These are phyloP conservation scores for Pyrenopolyporus hunteri DNA, from an alignment of 495 filamentous ascomycete genomes.

Conservation along the genomic window DNA sequence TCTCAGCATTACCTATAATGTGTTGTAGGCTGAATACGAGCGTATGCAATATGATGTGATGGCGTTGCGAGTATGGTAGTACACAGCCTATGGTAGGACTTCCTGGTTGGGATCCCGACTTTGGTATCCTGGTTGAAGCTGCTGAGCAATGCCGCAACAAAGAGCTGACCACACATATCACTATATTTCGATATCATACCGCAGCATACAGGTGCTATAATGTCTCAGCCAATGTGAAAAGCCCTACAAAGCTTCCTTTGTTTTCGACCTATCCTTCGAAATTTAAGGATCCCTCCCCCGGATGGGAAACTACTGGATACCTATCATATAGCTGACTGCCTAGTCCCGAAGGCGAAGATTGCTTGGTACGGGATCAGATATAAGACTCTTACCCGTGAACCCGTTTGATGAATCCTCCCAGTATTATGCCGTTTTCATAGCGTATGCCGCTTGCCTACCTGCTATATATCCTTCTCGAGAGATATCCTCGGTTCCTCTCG, in stretches of 20 bases:
- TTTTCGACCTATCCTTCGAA: neutral
- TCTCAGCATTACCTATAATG: neutral
- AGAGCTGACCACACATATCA: neutral
- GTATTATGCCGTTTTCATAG: too few relatives aligned
- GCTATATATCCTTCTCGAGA: too few relatives aligned
- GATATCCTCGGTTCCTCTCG: too few relatives aligned
- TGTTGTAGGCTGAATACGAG: conserved; percentile 2
- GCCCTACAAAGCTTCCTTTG: neutral
- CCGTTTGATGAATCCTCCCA: too few relatives aligned
- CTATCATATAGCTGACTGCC: conserved; percentile 1
- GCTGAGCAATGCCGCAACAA: conserved; percentile 12
- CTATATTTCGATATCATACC: conserved; percentile 14
- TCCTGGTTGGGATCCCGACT: neutral
- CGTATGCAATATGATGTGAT: conserved; percentile 12
- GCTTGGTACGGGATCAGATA: conserved; percentile 2
- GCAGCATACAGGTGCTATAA: conserved; percentile 4
- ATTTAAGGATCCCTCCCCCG: neutral
- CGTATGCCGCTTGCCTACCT: too few relatives aligned
- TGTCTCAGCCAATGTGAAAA: conserved; percentile 28
- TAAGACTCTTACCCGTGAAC: neutral
- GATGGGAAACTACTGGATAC: neutral
- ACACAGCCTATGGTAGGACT: neutral
- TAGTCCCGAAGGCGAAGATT: neutral
- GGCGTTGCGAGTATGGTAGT: neutral
- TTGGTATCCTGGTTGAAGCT: conserved; percentile 16